A percentile compares a stretch with the other conserved stretches of the same genome.
Conservation (phyloP, 495 filamentous ascomycete genomes). For the Penicillium simplicissimum region DNA sequence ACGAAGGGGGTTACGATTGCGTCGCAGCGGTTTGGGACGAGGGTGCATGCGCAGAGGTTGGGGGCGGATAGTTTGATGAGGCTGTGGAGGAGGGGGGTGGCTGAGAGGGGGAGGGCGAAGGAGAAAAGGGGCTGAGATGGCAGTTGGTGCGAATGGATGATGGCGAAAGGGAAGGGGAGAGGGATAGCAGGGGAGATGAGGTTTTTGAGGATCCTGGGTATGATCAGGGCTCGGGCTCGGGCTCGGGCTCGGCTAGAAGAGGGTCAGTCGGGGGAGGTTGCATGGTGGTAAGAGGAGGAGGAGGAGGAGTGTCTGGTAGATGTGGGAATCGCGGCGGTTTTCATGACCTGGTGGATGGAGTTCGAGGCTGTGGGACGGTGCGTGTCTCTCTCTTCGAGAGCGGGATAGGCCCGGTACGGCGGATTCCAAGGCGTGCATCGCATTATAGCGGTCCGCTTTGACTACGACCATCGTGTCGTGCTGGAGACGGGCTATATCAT, state of each 20-base stretch:
- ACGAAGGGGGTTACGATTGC: slow-evolving; percentile 21
- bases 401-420: no score
- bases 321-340: background rate
- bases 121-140: background rate
- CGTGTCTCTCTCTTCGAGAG: no score
- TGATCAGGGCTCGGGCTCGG: no score
- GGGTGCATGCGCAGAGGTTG: slow-evolving; percentile 19
- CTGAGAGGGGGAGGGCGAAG: background rate
- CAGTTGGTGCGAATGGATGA: background rate
- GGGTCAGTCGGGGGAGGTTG: background rate
- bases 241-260: no score
- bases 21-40: slow-evolving; percentile 17
- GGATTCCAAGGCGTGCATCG: background rate
- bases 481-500: background rate
- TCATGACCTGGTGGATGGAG: background rate
- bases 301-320: background rate
- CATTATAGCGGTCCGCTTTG: background rate
- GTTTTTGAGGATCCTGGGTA: no score
- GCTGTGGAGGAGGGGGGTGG: slow-evolving; percentile 26
- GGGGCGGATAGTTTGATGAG: slow-evolving; percentile 30
- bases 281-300: background rate
- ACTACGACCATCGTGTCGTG: background rate
- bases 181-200: no score
- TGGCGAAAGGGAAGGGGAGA: background rate
- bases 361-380: no score